A percentile compares a stretch with the other conserved stretches of the same genome.
Conservation (phyloP, 225 moss, liverwort and hornwort genomes). For the Polytrichum commune region DNA sequence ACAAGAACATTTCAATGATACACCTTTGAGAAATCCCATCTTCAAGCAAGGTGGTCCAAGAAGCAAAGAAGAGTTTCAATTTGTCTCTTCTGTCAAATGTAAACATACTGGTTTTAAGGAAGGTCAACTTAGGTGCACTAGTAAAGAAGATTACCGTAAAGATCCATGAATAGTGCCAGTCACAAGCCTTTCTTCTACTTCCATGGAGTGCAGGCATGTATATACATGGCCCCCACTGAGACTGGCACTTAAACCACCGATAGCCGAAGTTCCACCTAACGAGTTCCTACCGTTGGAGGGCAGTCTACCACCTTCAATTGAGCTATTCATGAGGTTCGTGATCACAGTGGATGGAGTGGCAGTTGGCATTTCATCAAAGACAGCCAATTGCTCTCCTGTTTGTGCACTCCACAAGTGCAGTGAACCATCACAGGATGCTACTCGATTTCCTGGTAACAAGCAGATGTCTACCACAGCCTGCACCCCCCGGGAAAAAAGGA, state of each 20-base stretch:
- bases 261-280: conserved; percentile 38
- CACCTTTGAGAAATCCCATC: too few species aligned
- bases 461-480: conserved; percentile 79
- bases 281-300: conserved; percentile 26
- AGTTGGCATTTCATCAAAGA: conserved; percentile 55
- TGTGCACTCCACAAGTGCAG: conserved; percentile 73
- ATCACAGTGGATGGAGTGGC: conserved; percentile 35
- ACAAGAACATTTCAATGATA: too few species aligned
- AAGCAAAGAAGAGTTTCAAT: too few species aligned
- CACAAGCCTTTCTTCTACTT: conserved; percentile 72
- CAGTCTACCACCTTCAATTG: conserved; percentile 46
- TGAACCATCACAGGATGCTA: conserved; percentile 88
- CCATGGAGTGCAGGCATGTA: conserved; percentile 72
- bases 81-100: too few species aligned
- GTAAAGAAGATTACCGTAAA: conserved; percentile 38
- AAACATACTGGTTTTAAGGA: too few species aligned
- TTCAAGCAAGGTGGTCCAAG: too few species aligned
- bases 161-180: conserved; percentile 72
- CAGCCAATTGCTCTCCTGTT: conserved; percentile 63
- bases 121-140: too few species aligned
- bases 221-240: conserved; percentile 58
- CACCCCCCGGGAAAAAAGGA: not conserved
- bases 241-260: conserved; percentile 32
- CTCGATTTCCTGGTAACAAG: conserved; percentile 62
- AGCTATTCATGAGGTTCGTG: conserved; percentile 23